Base-by-base conservation (phyloP, 2,329 filamentous ascomycete species). In the Botrytis porri region DNA sequence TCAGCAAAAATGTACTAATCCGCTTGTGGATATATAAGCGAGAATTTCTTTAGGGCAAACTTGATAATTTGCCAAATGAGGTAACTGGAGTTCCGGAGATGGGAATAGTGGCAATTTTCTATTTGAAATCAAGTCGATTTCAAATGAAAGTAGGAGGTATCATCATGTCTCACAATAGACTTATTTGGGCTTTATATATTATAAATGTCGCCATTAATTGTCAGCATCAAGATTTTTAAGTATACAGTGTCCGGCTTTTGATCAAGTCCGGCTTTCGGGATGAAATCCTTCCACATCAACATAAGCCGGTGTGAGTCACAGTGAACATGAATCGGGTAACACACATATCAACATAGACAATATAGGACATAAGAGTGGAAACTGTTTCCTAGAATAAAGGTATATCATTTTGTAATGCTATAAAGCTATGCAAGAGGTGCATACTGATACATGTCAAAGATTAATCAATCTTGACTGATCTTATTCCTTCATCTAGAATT, bases 321-420 rank as follows among this genome's bases (percentile, higher is more conserved):
- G 6, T 39, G 32, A 54, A 14, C 20, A 29, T 29, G 25, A 54
- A 39, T 54, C 25, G 45, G 32, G 45, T 29, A 54, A 67, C 45
- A 54, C n/a, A 10, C 32, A 69, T 14, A 32, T 41, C 37, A 57
- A 57, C n/a, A 57, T 3, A 22, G n/a, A 69, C n/a, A 41, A 43
- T 32, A 43, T 12, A 41, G 9, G 4, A 32, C 39, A 16, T 48
- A 62, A 41, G 32, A 62, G 54, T n/a, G 64, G 72, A 43, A 62
- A 32, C 18, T 32, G 39, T 6, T 37, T 72, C 32, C 70, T 43
- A 72, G 70, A 67, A 73, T 75, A 65, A 75, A 75, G 71, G 69
- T 73, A 74, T 76, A 71, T 75, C 75, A 77, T 78, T 69, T 78
- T 66, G 60, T 70, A 75, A 76, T 76, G 77, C 75, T 77, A 77